Evolutionary conservation across 192 early-diverging fungal genomes (phyloP).

Genomic region (Mortierella alpina): DNA sequence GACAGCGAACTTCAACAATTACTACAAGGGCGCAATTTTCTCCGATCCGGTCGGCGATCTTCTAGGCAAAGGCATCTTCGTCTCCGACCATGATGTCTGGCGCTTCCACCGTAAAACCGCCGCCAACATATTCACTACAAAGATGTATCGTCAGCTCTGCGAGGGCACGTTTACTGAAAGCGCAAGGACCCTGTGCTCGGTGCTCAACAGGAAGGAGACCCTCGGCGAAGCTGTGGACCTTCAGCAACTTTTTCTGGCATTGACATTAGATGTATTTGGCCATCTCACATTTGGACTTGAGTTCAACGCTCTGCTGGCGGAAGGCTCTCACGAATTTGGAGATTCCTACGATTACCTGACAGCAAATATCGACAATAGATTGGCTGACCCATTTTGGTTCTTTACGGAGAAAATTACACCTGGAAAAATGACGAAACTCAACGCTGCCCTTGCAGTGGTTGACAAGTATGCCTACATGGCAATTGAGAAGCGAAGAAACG

Average conservation of each 20-base stretch:
- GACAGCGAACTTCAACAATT: conserved; percentile 35
- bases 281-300: conserved; percentile 39
- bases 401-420: conserved; percentile 37
- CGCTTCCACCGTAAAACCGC: conserved; percentile 59
- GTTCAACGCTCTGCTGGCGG: conserved; percentile 11
- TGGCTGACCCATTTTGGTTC: conserved; percentile 31
- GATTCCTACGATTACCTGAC: conserved; percentile 62
- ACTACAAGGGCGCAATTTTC: conserved; percentile 31
- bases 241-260: conserved; percentile 49
- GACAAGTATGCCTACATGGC: conserved; percentile 32
- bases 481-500: conserved; percentile 17
- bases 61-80: conserved; percentile 66
- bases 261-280: conserved; percentile 54
- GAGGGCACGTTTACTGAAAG: conserved; percentile 16
- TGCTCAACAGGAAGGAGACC: conserved; percentile 1
- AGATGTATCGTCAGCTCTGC: conserved; percentile 16
- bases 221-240: conserved; percentile 45
- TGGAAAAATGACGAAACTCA: conserved; percentile 4
- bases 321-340: conserved; percentile 55
- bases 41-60: conserved; percentile 31
- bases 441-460: conserved; percentile 5
- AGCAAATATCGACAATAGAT: conserved; percentile 12
- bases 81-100: conserved; percentile 62
- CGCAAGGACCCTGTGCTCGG: conserved; percentile 1
- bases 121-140: conserved; percentile 35